Base-by-base conservation (phyloP, 139 green algal genomes). In the Spirogloea muscicola region DNA sequence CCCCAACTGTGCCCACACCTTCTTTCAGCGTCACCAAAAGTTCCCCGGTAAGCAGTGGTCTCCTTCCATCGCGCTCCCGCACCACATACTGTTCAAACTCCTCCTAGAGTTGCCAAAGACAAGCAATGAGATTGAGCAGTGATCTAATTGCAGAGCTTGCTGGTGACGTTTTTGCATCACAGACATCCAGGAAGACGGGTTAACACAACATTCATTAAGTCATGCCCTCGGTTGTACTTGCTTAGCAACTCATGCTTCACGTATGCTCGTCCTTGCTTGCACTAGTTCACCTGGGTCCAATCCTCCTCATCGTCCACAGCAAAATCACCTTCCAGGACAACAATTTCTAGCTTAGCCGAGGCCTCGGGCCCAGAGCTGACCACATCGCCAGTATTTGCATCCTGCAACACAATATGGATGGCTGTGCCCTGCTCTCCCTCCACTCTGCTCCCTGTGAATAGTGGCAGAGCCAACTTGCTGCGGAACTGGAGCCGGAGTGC, bases 261-360 rank as follows among this genome's bases (percentile, higher is more conserved):
- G n/a, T n/a, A n/a, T n/a, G n/a, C n/a, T n/a, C n/a, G n/a, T 16
- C 13, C 16, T 52, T 52, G 43, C 43, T 52, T 10, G 43, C 43
- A 16, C 16, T 52, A 2, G 46, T 33, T 66, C 27, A 71, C 62
- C 37, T 71, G 29, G 21, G 18, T 77, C 71, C 71, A 79, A 4
- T 64, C 46, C 18, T 76, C 48, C 31, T 79, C 43, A 4, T 79
- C 68, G 29, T 49, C 33, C 39, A n/a, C n/a, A 31, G 46, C 52
- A 36, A 79, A 79, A 48, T 79, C 71, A 3, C 71, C 71, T 34
- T 79, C 71, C 71, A 79, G 4, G 29, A 76, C 72, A 13, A 80
- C 49, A 2, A 80, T 41, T 25, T 80, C 62, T 0, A 80, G 48
- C 52, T 80, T 63, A 21, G 2, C 13, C 2, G 21, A 41, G 0